A percentile compares a stretch with the other conserved stretches of the same genome.
These are phyloP conservation scores for Clarireedia paspali DNA, from an alignment of 2,329 filamentous ascomycete species.

Conservation along the genomic window DNA sequence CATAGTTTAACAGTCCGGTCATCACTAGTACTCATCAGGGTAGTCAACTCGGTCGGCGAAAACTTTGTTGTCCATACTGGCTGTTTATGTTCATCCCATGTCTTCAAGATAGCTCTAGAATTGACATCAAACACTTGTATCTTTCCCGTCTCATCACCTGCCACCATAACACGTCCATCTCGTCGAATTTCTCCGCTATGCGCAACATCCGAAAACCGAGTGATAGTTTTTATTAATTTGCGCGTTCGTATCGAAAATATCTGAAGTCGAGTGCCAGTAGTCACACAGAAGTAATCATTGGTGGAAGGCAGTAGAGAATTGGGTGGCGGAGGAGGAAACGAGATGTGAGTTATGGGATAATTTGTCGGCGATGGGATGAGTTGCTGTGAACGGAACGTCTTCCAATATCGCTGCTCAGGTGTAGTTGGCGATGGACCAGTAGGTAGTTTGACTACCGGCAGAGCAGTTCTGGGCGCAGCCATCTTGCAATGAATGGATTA, in stretches of 20 bases:
- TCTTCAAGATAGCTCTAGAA: slow-evolving; percentile 86
- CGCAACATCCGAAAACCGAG: slow-evolving; percentile 85
- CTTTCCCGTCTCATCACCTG: slow-evolving; percentile 83
- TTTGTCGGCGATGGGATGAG: slow-evolving; percentile 69
- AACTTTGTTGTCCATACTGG: slow-evolving; percentile 89
- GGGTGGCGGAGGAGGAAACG: slow-evolving; percentile 48
- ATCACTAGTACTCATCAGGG: slow-evolving; percentile 82
- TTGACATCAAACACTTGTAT: slow-evolving; percentile 93
- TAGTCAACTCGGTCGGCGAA: slow-evolving; percentile 81
- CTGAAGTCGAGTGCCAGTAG: slow-evolving; percentile 88
- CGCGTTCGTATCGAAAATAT: slow-evolving; percentile 88
- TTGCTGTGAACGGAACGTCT: slow-evolving; percentile 84
- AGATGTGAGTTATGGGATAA: slow-evolving; percentile 86
- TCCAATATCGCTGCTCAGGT: slow-evolving; percentile 94
- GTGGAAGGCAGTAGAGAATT: slow-evolving; percentile 36
- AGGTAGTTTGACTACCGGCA: slow-evolving; percentile 61
- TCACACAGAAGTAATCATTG: slow-evolving; percentile 79
- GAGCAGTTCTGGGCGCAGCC: slow-evolving; percentile 26
- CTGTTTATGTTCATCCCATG: slow-evolving; percentile 91
- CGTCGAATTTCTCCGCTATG: slow-evolving; percentile 81
- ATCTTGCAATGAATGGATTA: slow-evolving; percentile 16
- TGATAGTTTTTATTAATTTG: slow-evolving; percentile 89
- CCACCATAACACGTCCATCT: slow-evolving; percentile 83
- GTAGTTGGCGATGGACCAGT: slow-evolving; percentile 76
- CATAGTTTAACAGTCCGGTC: slow-evolving; percentile 89